These are phyloP conservation scores for Coelastrella sp. DNA, from an alignment of 139 green algal species.

Conservation along the genomic window DNA sequence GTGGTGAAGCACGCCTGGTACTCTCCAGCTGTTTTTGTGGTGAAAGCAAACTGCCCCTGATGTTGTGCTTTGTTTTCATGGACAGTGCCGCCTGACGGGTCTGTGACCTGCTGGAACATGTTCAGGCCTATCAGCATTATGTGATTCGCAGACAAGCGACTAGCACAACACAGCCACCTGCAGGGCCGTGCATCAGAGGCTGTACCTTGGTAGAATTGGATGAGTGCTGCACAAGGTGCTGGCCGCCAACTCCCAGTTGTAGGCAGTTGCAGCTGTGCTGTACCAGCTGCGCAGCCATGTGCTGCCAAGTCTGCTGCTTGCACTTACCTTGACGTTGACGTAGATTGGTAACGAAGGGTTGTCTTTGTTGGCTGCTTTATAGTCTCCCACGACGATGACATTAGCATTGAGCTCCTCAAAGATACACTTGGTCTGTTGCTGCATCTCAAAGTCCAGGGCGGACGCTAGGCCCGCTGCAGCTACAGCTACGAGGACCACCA, in stretches of 20 bases:
- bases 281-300: not conserved
- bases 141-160: no score
- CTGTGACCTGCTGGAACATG: slow-evolving; percentile 15
- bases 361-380: slow-evolving; percentile 61
- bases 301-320: not conserved
- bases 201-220: no score
- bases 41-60: slow-evolving; percentile 87
- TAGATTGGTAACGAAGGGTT: slow-evolving; percentile 27
- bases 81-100: not conserved
- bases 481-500: not conserved
- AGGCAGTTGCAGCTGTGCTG: not conserved
- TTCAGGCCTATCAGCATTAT: no score
- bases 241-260: no score
- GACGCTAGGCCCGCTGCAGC: not conserved
- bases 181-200: no score
- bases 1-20: slow-evolving; percentile 94
- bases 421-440: slow-evolving; percentile 62
- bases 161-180: no score
- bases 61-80: slow-evolving; percentile 45
- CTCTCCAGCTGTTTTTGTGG: slow-evolving; percentile 78
- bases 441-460: slow-evolving; percentile 72
- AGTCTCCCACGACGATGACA: slow-evolving; percentile 70
- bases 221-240: no score
- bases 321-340: slow-evolving; percentile 29
- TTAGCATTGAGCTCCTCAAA: slow-evolving; percentile 73